A percentile compares a stretch with the other conserved stretches of the same genome.
Evolutionary conservation across 2,329 filamentous ascomycete genomes (phyloP).

Genomic region (Orbilia javanica): DNA sequence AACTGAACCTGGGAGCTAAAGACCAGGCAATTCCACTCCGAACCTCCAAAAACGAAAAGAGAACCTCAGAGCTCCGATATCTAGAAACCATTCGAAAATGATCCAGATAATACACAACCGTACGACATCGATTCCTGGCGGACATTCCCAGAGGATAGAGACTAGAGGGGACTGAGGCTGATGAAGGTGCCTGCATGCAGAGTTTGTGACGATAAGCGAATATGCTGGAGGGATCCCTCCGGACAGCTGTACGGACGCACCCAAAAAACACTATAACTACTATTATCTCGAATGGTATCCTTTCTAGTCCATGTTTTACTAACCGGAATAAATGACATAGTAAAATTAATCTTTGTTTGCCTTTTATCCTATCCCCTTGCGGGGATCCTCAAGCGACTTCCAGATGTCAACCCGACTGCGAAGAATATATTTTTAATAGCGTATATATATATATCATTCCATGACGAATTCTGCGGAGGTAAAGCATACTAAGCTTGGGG

Average conservation of each 20-base stretch:
- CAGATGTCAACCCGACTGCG: constrained; percentile 82
- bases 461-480: not conserved
- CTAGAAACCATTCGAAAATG: constrained; percentile 28
- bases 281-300: not conserved
- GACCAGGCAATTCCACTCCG: constrained; percentile 17
- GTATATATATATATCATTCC: constrained; percentile 67
- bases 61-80: not conserved
- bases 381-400: constrained; percentile 86
- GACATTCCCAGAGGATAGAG: not conserved
- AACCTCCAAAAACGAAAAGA: not conserved
- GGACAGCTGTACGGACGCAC: constrained; percentile 31
- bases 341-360: constrained; percentile 93
- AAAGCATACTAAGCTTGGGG: constrained; percentile 18
- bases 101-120: constrained; percentile 51
- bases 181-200: constrained; percentile 24
- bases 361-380: constrained; percentile 92
- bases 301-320: not conserved
- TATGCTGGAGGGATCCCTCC: constrained; percentile 45
- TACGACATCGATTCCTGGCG: constrained; percentile 29
- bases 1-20: constrained; percentile 39
- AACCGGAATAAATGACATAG: constrained; percentile 67
- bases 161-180: not conserved
- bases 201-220: constrained; percentile 41
- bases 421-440: constrained; percentile 90
- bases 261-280: not conserved